These are phyloP conservation scores for Suillus occidentalis DNA, from an alignment of 768 basidiomycete species.

Conservation along the genomic window DNA sequence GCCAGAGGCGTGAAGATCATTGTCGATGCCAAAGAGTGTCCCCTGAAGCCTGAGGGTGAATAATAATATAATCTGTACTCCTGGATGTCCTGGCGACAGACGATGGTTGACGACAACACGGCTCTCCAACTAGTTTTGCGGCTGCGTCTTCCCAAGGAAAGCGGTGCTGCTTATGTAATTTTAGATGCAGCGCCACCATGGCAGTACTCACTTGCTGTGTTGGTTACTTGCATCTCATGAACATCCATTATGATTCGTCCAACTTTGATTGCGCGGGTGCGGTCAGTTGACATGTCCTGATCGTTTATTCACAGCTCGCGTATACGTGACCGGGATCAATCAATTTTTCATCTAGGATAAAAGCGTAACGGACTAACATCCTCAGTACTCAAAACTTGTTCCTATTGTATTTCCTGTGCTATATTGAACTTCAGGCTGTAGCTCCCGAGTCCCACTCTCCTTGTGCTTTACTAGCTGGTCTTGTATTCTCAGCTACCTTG, in stretches of 20 bases:
- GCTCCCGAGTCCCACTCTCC: neutral
- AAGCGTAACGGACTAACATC: neutral
- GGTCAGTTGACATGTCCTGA: neutral
- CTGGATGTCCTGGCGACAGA: neutral
- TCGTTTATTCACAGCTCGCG: constrained; percentile 1
- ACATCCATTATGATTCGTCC: neutral
- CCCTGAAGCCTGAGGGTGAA: neutral
- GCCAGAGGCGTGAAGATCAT: neutral
- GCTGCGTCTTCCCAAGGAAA: neutral
- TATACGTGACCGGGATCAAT: neutral
- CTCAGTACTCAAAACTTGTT: neutral
- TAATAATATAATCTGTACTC: neutral
- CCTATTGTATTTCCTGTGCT: neutral
- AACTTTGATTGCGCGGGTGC: constrained; percentile 1
- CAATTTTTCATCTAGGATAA: neutral
- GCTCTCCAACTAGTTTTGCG: no score
- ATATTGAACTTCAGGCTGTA: neutral
- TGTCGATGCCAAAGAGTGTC: no score
- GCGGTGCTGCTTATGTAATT: neutral
- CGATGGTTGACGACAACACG: neutral
- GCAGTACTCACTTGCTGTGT: neutral
- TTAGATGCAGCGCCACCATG: neutral
- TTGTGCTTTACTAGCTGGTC: neutral
- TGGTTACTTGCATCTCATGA: neutral
- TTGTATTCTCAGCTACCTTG: neutral